These are phyloP conservation scores for Candida qinlingensis DNA, from an alignment of 805 yeast genomes.

Conservation along the genomic window DNA sequence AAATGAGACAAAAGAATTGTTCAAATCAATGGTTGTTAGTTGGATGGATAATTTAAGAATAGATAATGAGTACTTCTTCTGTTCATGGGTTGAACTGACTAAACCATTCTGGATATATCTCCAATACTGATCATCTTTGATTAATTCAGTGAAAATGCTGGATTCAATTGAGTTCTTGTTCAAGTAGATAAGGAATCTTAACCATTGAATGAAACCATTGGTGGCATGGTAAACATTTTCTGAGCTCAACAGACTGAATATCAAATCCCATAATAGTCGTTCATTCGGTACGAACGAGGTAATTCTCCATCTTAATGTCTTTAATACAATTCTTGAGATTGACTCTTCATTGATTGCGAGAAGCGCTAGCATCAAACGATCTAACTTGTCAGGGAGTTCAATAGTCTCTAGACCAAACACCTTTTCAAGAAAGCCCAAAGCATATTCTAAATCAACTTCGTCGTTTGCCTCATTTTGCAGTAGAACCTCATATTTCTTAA, in stretches of 20 bases:
- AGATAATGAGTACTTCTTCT: slow-evolving; percentile 62
- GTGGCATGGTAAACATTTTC: slow-evolving; percentile 27
- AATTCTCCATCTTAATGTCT: slow-evolving; percentile 50
- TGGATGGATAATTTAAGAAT: slow-evolving; percentile 58
- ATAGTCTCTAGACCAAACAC: slow-evolving; percentile 5
- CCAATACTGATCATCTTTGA: slow-evolving; percentile 45
- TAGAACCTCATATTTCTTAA: neutral
- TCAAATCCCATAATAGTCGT: slow-evolving; percentile 39
- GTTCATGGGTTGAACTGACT: slow-evolving; percentile 53
- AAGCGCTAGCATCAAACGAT: slow-evolving; percentile 28
- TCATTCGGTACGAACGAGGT: slow-evolving; percentile 14
- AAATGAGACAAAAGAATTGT: slow-evolving; percentile 24
- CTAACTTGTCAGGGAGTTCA: slow-evolving; percentile 14
- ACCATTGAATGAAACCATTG: slow-evolving; percentile 49
- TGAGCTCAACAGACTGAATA: slow-evolving; percentile 33
- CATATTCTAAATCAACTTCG: neutral
- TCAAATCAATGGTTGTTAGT: slow-evolving; percentile 29
- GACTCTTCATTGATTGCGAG: slow-evolving; percentile 34
- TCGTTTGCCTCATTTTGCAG: no score
- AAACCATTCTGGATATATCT: slow-evolving; percentile 48
- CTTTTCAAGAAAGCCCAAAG: neutral
- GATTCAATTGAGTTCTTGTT: slow-evolving; percentile 8
- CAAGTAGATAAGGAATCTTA: slow-evolving; percentile 40
- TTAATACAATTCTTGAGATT: slow-evolving; percentile 33
- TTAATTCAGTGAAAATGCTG: slow-evolving; percentile 1